phyloP scores from a whole-genome alignment of 2,329 filamentous ascomycete genomes.

The Cladosporium sp. region DNA sequence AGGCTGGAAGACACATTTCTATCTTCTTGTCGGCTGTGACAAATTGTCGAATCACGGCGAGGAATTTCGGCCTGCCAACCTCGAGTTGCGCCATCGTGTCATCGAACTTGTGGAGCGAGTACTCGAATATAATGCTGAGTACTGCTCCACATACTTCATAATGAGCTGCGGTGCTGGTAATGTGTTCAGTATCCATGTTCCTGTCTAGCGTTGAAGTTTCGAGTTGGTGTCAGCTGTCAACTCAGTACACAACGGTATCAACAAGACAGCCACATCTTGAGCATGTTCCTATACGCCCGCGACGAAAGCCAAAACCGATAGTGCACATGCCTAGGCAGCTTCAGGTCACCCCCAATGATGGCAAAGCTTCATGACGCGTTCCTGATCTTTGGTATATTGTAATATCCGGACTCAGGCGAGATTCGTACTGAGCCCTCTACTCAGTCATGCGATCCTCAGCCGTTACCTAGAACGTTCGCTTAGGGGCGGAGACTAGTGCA shows the following conservation, averaged over 20 bases:
- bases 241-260: neutral
- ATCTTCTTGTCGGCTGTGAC: neutral
- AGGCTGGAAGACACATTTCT: constrained; percentile 24
- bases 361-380: neutral
- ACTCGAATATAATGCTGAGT: constrained; percentile 18
- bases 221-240: neutral
- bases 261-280: neutral
- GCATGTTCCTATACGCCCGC: neutral
- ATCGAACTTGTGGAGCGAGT: constrained; percentile 13
- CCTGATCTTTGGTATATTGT: neutral
- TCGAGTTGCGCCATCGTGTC: constrained; percentile 14
- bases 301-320: neutral
- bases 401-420: neutral
- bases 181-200: neutral
- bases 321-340: neutral
- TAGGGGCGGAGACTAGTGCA: neutral
- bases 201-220: neutral
- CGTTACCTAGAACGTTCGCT: neutral
- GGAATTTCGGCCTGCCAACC: constrained; percentile 13
- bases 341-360: neutral
- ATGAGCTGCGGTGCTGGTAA: neutral
- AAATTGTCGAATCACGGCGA: constrained; percentile 14
- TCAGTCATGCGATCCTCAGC: neutral
- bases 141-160: neutral
- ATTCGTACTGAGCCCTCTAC: neutral